A percentile compares a stretch with the other conserved stretches of the same genome.
phyloP scores from a whole-genome alignment of 305 asterid species.

The Solanum hybrid region DNA sequence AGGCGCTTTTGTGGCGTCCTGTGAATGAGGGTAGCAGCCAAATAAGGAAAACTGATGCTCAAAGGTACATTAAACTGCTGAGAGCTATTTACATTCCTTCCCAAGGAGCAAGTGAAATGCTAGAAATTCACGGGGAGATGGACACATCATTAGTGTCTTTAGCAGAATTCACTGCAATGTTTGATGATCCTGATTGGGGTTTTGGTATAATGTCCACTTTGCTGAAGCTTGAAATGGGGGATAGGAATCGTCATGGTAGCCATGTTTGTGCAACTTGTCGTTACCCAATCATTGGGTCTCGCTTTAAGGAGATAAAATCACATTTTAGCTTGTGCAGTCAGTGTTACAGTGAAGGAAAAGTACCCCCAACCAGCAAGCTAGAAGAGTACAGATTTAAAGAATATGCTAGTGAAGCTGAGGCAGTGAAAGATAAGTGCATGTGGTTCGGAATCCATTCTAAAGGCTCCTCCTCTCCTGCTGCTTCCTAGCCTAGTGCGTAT shows the following conservation, averaged over 20 bases:
- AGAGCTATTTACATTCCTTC: slow-evolving; percentile 81
- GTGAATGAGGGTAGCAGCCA: slow-evolving; percentile 59
- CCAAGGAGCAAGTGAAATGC: slow-evolving; percentile 65
- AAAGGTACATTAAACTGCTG: slow-evolving; percentile 54
- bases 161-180: slow-evolving; percentile 58
- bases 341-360: slow-evolving; percentile 90
- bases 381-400: slow-evolving; percentile 89
- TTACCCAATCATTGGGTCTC: slow-evolving; percentile 86
- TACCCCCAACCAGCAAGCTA: slow-evolving; percentile 57
- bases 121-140: slow-evolving; percentile 70
- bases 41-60: slow-evolving; percentile 67
- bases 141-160: slow-evolving; percentile 50
- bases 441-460: slow-evolving; percentile 75
- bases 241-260: slow-evolving; percentile 82
- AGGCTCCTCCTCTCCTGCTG: slow-evolving; percentile 43
- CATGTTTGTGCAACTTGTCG: slow-evolving; percentile 78
- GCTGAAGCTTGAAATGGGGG: slow-evolving; percentile 74
- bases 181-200: slow-evolving; percentile 91
- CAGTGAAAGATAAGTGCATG: slow-evolving; percentile 77
- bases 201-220: slow-evolving; percentile 62
- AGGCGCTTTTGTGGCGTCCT: slow-evolving; percentile 87
- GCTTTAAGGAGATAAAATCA: slow-evolving; percentile 73
- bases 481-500: slow-evolving; percentile 34
- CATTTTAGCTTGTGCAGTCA: slow-evolving; percentile 72
- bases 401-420: slow-evolving; percentile 69